These are phyloP conservation scores for Neodidymelliopsis sp. DNA, from an alignment of 2,329 filamentous ascomycete genomes.

Conservation along the genomic window DNA sequence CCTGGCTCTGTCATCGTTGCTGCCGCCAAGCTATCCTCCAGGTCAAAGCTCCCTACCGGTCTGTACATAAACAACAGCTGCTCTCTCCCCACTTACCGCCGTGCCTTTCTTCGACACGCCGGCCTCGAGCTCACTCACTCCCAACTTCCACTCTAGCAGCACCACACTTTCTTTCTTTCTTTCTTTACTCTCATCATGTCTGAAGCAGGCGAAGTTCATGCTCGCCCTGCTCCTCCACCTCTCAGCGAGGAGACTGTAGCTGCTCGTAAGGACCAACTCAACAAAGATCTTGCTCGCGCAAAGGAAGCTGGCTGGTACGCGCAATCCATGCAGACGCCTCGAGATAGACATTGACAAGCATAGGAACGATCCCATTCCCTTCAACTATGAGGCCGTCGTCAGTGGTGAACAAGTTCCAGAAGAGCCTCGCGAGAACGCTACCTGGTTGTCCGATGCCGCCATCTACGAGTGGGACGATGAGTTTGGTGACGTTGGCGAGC, in stretches of 20 bases:
- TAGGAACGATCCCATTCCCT: constrained; percentile 50
- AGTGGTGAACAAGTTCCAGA: constrained; percentile 33
- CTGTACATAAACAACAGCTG: constrained; percentile 7
- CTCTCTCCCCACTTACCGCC: neutral
- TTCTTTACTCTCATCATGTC: constrained; percentile 7
- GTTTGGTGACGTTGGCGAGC: constrained; percentile 83
- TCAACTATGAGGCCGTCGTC: constrained; percentile 57
- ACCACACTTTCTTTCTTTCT: neutral
- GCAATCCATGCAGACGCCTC: no score
- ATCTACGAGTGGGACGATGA: constrained; percentile 88
- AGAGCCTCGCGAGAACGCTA: constrained; percentile 30
- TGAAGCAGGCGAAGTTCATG: constrained; percentile 11
- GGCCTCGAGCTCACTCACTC: neutral
- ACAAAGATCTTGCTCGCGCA: constrained; percentile 34
- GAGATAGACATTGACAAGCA: neutral
- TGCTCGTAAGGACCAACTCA: constrained; percentile 35
- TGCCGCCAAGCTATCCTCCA: constrained; percentile 1
- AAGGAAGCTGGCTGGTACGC: constrained; percentile 55
- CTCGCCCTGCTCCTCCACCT: constrained; percentile 8
- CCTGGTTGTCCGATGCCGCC: constrained; percentile 64
- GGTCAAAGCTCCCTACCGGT: constrained; percentile 3
- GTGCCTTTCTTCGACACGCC: neutral
- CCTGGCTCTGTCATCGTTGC: neutral
- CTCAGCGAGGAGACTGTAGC: constrained; percentile 12
- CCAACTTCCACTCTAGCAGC: neutral